Evolutionary conservation across 306 rosid genomes (phyloP), one percentile per base, ranked within the genome.

Genomic region (Carpinus fangiana): DNA sequence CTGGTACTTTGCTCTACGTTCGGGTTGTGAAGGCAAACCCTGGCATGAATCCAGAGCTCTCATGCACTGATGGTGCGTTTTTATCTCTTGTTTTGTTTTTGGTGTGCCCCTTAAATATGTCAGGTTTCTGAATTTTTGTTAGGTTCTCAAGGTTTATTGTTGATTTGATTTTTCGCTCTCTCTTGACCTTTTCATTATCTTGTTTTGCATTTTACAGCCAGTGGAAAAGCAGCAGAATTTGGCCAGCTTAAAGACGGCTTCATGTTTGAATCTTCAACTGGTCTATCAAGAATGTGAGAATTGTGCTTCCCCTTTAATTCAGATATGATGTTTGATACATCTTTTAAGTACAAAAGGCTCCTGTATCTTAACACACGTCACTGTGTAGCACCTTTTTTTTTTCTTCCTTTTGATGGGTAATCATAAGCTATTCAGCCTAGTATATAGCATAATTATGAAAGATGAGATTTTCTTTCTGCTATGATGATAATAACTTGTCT

Each of bases 21-120:
- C 90, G 98, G 73, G 88, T 96, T 38, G 98, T 86, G 73, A 93
- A 89, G 82, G 97, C 93, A 77, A 96, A 84, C 84, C 92, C 90
- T 56, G 93, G 92, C 82, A 85, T 93, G 90, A 96, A 93, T 87
- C 98, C 99, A 7, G 98, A 93, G 81, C 81, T 96, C 70, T 82
- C 99, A 60, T 96, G 99, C 80, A 91, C 88, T 16, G 97, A 93
- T 83, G 98, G 99, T 96, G 64, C 47, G 91, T 83, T 54, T 75
- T 80, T 28, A 13, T 56, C 20, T 64, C 57, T 16, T 14, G 65
- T 36, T 7, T 46, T 59, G 65, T 73, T 54, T 46, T 48, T 23
- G 57, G 70, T 23, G 31, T 18, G 16, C 12, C n/a, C 72, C 51
- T 17, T 18, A 64, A 64, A 64, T 12, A 64, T 52, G 36, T 34